Base-by-base conservation (phyloP, 345 rosid species). In the Hypericum perforatum region DNA sequence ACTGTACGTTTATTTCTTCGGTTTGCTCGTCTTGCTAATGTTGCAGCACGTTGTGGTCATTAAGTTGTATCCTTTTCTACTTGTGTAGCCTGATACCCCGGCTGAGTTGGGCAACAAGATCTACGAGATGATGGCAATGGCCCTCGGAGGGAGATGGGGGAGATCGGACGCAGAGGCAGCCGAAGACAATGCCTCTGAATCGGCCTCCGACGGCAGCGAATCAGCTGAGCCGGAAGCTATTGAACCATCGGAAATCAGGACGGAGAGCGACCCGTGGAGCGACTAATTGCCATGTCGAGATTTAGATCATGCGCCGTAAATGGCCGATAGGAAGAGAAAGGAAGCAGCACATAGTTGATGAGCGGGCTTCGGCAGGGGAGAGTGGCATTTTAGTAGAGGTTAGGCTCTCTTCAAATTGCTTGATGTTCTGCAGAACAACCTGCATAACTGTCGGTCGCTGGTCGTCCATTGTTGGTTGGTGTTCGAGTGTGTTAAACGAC, bases 71-170 rank as follows among this genome's bases (percentile, higher is more conserved):
- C 40, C 49, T 12, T 54, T 59, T 22, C 6, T 3, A 13, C 54
- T 50, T 5, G 50, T 63, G 69, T 82, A 92, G 98, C 99, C 99
- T 12, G 99, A 89, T 57, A 94, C 87, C 68, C 99, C 97, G 9
- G 89, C 95, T 0, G 94, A 89, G 63, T 59, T 94, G 53, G 99
- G 99, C 42, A 84, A 75, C 79, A 94, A 89, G 78, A 89, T 94
- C 53, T 89, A 94, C 9, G 95, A 94, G 73, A 89, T 94, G 92
- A 94, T 94, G 94, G 86, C 91, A 0, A 77, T 94, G 85, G 99
- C 99, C 11, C 82, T 94, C 9, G 97, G 97, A 41, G 97, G 97
- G 49, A 82, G 95, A 80, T 94, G 99, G 99, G 98, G 95, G 15
- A 74, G 94, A 65, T 71, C 72, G 8, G 94, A 85, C 43, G 67